A percentile compares a stretch with the other conserved stretches of the same genome.
phyloP scores from a whole-genome alignment of 768 basidiomycete genomes.

The Grammothele lineata region DNA sequence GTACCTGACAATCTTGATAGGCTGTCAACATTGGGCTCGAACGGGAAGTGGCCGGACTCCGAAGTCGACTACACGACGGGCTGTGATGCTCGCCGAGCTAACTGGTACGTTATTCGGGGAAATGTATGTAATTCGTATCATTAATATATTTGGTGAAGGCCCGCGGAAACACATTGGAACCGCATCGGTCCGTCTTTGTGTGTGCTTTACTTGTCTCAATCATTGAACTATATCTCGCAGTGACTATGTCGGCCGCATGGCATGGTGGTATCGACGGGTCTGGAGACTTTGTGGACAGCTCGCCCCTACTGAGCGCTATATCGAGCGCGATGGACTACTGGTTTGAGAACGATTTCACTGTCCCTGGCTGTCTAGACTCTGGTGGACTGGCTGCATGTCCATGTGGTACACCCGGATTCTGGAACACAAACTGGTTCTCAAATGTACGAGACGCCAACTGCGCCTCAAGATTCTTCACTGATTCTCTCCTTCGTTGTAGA shows the following conservation, averaged over 20 bases:
- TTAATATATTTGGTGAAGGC: not conserved
- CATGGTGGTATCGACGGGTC: constrained; percentile 43
- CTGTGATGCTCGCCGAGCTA: constrained; percentile 56
- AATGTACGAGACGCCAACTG: constrained; percentile 33
- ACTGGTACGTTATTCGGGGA: constrained; percentile 60
- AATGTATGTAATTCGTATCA: too few species aligned
- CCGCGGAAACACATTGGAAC: not conserved
- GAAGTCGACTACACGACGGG: constrained; percentile 57
- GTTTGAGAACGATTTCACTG: constrained; percentile 57
- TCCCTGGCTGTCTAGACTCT: constrained; percentile 46
- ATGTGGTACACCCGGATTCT: constrained; percentile 47
- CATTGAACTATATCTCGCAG: constrained; percentile 24
- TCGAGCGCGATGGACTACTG: constrained; percentile 54
- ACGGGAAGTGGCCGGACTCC: constrained; percentile 45
- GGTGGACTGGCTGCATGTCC: constrained; percentile 54
- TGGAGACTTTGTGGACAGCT: constrained; percentile 38
- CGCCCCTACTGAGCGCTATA: constrained; percentile 38
- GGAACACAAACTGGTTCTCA: constrained; percentile 67
- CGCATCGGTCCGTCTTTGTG: not conserved
- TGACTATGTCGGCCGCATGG: constrained; percentile 54
- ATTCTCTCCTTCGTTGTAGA: constrained; percentile 32
- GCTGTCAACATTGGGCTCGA: constrained; percentile 43
- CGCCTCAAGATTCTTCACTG: too few species aligned
- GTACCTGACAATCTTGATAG: too few species aligned
- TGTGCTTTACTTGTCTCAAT: too few species aligned